A percentile compares a stretch with the other conserved stretches of the same genome.
These are phyloP conservation scores for Tolypocladium inflatum DNA, from an alignment of 2,329 filamentous ascomycete genomes.

Conservation along the genomic window DNA sequence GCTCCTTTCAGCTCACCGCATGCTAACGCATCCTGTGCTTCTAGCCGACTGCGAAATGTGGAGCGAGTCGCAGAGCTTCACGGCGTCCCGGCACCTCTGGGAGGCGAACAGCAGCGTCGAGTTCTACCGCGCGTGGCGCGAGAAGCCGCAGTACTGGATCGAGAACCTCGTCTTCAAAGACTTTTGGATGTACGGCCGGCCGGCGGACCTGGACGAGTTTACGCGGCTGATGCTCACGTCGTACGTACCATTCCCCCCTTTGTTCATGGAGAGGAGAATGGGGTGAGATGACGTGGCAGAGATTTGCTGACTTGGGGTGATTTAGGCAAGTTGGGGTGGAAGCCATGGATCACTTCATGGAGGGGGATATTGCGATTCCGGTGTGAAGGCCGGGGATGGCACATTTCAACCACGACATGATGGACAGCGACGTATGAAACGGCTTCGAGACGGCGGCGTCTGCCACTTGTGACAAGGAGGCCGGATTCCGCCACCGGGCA, in stretches of 20 bases:
- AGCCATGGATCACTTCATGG: constrained; percentile 25
- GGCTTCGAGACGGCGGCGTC: neutral
- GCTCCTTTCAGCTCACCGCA: neutral
- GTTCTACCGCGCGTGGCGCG: constrained; percentile 34
- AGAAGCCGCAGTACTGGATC: constrained; percentile 27
- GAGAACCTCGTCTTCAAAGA: constrained; percentile 24
- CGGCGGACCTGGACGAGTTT: constrained; percentile 30
- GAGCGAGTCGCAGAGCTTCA: constrained; percentile 15
- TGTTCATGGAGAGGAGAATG: neutral
- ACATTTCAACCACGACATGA: neutral
- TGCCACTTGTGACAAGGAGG: neutral
- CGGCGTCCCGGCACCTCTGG: constrained; percentile 33
- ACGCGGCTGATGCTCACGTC: constrained; percentile 25
- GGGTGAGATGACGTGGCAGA: neutral
- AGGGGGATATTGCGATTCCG: constrained; percentile 14
- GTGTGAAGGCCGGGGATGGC: neutral
- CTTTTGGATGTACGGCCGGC: constrained; percentile 24
- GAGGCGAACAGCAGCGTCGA: constrained; percentile 28
- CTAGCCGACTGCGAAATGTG: constrained; percentile 5
- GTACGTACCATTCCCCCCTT: constrained; percentile 16
- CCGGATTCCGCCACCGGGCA: neutral
- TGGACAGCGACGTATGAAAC: neutral
- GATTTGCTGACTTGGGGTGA: neutral
- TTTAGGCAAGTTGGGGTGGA: constrained; percentile 24
- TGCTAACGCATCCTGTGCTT: neutral